Percentiles rank a stretch among this genome's conserved stretches.
Evolutionary conservation across 495 filamentous ascomycete species (phyloP).

Genomic region (Podospora conica): DNA sequence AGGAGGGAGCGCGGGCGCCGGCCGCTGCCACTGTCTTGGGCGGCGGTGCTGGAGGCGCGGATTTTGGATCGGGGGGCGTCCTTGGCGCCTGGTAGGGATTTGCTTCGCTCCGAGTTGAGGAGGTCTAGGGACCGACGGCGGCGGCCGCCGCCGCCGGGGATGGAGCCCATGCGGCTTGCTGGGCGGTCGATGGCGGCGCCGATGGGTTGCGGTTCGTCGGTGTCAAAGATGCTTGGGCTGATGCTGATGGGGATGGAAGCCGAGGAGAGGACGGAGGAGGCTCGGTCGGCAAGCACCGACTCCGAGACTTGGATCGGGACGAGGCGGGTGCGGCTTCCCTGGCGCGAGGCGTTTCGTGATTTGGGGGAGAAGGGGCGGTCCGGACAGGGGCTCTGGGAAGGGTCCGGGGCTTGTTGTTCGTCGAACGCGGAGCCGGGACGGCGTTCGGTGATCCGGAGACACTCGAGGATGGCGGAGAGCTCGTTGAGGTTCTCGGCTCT

Average conservation of each 20-base stretch:
- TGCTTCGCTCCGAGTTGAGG: not conserved
- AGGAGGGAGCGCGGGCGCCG: slow-evolving; percentile 11
- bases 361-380: slow-evolving; percentile 23
- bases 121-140: slow-evolving; percentile 2
- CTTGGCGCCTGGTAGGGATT: slow-evolving; percentile 5
- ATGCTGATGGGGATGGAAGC: slow-evolving; percentile 12
- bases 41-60: slow-evolving; percentile 5
- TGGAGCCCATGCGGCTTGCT: not conserved
- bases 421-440: slow-evolving; percentile 15
- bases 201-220: not conserved
- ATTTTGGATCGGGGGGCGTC: not conserved
- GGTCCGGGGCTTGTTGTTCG: not conserved
- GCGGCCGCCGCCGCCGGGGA: not conserved
- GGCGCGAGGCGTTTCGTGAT: slow-evolving; percentile 20
- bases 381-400: slow-evolving; percentile 4
- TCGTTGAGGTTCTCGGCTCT: slow-evolving; percentile 9
- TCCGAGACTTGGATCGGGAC: slow-evolving; percentile 2
- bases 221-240: slow-evolving; percentile 8
- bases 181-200: not conserved
- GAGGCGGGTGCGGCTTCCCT: slow-evolving; percentile 5
- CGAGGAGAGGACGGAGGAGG: not conserved
- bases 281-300: slow-evolving; percentile 2
- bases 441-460: slow-evolving; percentile 7
- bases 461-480: slow-evolving; percentile 9
- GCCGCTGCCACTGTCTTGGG: not conserved